These are phyloP conservation scores for Tetracentron sinense DNA, from an alignment of 164 flowering plant genomes.

Conservation along the genomic window DNA sequence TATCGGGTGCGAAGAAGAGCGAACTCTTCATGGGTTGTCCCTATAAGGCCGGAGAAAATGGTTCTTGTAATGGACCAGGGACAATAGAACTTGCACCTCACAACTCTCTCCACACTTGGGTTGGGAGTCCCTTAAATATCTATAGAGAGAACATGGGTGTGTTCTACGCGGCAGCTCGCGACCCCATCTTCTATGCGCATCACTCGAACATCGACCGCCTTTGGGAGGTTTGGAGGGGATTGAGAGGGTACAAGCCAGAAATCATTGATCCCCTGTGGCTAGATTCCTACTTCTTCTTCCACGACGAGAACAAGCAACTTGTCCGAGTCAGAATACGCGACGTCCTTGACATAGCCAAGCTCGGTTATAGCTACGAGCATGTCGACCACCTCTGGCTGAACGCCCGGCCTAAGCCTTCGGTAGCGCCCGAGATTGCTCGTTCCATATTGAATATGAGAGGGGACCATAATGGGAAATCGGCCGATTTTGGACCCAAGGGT, in stretches of 20 bases:
- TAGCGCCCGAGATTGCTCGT: too few relatives aligned
- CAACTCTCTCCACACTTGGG: conserved; percentile 7
- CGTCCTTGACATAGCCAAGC: conserved; percentile 1
- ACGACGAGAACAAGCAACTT: conserved; percentile 15
- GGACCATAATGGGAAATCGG: too few relatives aligned
- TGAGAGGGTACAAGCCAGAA: neutral
- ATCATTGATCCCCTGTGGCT: conserved; percentile 17
- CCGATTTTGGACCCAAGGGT: too few relatives aligned
- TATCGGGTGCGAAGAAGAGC: conserved; percentile 3
- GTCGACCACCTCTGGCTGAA: too few relatives aligned
- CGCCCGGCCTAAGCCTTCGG: too few relatives aligned
- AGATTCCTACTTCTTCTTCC: conserved; percentile 15
- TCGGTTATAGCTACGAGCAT: conserved; percentile 9
- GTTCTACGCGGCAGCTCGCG: too few relatives aligned
- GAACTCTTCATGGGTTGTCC: conserved; percentile 16
- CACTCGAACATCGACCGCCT: conserved; percentile 19
- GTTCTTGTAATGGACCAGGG: conserved; percentile 2
- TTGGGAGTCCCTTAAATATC: conserved; percentile 12
- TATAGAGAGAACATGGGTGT: too few relatives aligned
- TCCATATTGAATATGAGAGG: too few relatives aligned
- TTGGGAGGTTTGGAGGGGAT: conserved; percentile 16
- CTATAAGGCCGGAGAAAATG: neutral
- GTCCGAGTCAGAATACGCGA: conserved; percentile 12
- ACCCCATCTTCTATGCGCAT: conserved; percentile 20
- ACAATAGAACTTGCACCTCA: too few relatives aligned